These are phyloP conservation scores for Annulohypoxylon nitens DNA, from an alignment of 495 filamentous ascomycete genomes.

Conservation along the genomic window DNA sequence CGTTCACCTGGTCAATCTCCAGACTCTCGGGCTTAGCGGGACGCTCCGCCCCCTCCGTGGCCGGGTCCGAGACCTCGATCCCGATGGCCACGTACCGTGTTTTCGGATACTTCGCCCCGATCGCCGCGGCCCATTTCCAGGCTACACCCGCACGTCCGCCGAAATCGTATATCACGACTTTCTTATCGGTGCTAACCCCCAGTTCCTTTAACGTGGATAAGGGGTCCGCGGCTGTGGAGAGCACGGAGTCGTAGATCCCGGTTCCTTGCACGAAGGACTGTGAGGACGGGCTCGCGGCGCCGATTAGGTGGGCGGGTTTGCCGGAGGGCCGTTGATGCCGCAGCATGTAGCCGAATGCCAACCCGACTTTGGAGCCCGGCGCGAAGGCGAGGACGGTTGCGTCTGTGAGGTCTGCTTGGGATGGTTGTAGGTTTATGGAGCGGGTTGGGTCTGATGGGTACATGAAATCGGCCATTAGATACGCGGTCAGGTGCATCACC, in stretches of 20 bases:
- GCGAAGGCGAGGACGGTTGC: constrained; percentile 59
- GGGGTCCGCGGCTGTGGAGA: constrained; percentile 48
- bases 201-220: constrained; percentile 35
- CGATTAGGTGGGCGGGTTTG: constrained; percentile 52
- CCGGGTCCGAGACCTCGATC: constrained; percentile 48
- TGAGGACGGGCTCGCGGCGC: constrained; percentile 53
- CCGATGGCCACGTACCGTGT: constrained; percentile 59
- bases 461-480: constrained; percentile 62
- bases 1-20: constrained; percentile 58
- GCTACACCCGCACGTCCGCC: constrained; percentile 60
- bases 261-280: constrained; percentile 50
- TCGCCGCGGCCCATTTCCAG: constrained; percentile 51
- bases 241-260: constrained; percentile 54
- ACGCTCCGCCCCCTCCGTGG: constrained; percentile 29
- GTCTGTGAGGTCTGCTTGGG: constrained; percentile 61
- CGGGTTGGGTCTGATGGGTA: constrained; percentile 54
- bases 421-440: constrained; percentile 58
- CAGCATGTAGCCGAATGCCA: constrained; percentile 57
- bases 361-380: constrained; percentile 65
- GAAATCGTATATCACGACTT: constrained; percentile 67
- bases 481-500: constrained; percentile 61
- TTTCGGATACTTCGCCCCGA: constrained; percentile 48
- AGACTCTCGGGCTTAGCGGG: constrained; percentile 7
- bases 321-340: constrained; percentile 40
- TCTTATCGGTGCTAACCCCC: constrained; percentile 45